These are phyloP conservation scores for Solanum pennellii DNA, from an alignment of 257 asterid genomes.

Conservation along the genomic window DNA sequence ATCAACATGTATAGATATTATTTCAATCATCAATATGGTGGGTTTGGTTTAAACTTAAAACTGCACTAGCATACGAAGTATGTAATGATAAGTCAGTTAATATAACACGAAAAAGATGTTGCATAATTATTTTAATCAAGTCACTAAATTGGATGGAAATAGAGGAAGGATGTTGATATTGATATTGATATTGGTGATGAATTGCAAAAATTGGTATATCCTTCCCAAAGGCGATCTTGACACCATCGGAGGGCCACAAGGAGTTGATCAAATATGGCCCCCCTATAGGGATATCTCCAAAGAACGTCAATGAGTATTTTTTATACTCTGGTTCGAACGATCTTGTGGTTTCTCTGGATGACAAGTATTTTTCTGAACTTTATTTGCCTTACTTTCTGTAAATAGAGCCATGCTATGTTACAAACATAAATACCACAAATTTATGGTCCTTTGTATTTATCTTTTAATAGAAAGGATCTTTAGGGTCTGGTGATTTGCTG, in stretches of 20 bases:
- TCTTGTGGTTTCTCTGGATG: conserved; percentile 33
- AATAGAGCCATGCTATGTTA: background rate
- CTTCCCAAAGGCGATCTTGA: background rate
- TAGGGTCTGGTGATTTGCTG: background rate
- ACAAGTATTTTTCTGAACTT: background rate
- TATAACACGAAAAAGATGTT: background rate
- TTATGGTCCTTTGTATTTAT: background rate
- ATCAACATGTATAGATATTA: background rate
- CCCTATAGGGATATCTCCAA: conserved; percentile 57
- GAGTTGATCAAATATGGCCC: conserved; percentile 53
- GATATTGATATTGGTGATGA: background rate
- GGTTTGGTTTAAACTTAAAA: background rate
- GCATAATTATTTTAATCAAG: background rate
- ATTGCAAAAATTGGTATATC: background rate
- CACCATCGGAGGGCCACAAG: conserved; percentile 24
- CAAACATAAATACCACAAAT: background rate
- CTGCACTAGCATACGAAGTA: background rate
- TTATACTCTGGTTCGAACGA: background rate
- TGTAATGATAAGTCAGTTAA: background rate
- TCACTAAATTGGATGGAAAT: background rate
- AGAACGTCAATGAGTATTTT: conserved; percentile 33
- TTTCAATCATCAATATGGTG: background rate
- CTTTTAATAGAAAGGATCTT: background rate
- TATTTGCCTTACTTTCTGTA: background rate
- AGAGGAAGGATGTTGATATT: background rate